These are phyloP conservation scores for Annulohypoxylon nitens DNA, from an alignment of 495 filamentous ascomycete genomes.

Conservation along the genomic window DNA sequence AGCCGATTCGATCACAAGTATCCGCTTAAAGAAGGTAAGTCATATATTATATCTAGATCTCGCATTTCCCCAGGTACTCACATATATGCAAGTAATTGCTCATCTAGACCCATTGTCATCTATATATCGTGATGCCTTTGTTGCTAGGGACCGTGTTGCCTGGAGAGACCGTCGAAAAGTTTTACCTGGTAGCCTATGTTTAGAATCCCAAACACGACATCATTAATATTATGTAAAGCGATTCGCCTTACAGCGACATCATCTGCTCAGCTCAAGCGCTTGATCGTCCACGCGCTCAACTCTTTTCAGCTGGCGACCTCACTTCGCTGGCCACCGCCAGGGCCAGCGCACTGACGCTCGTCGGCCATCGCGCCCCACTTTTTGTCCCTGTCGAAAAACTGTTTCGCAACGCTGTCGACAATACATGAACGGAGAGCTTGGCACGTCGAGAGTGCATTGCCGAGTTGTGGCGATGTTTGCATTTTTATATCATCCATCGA, in stretches of 20 bases:
- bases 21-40: background rate
- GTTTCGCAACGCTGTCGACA: conserved; percentile 26
- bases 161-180: background rate
- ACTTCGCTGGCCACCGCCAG: background rate
- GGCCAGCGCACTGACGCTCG: background rate
- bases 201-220: background rate
- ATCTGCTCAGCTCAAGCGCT: background rate
- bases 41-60: background rate
- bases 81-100: background rate
- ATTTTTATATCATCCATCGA: conserved; percentile 19
- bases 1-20: background rate
- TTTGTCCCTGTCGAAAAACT: background rate
- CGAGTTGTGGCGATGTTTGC: conserved; percentile 10
- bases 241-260: background rate
- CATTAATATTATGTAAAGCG: background rate
- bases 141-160: background rate
- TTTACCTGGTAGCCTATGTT: background rate
- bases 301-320: background rate
- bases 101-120: background rate
- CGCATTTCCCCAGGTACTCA: background rate
- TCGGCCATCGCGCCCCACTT: background rate
- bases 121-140: background rate
- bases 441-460: conserved; percentile 15
- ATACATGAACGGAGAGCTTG: conserved; percentile 42
- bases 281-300: background rate